phyloP scores from a whole-genome alignment of 2,329 filamentous ascomycete species.

The Colletotrichum incanum region DNA sequence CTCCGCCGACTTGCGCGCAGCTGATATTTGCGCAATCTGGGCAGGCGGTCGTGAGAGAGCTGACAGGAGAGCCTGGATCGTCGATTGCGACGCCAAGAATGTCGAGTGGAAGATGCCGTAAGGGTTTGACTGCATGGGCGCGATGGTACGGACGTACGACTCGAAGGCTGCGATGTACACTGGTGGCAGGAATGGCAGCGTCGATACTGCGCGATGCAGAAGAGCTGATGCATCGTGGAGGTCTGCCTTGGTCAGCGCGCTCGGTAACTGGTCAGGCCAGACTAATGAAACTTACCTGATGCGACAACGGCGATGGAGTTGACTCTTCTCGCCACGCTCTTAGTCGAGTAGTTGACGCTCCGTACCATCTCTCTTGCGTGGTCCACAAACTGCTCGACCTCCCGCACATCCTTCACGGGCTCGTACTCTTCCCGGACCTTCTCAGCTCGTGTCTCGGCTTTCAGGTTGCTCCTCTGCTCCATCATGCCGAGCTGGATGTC shows the following conservation, averaged over 20 bases:
- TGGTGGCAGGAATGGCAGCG: slow-evolving; percentile 77
- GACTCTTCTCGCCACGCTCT: slow-evolving; percentile 84
- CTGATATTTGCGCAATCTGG: slow-evolving; percentile 83
- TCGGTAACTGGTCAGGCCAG: background rate
- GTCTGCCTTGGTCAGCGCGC: slow-evolving; percentile 61
- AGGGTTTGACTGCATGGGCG: slow-evolving; percentile 81
- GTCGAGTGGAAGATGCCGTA: slow-evolving; percentile 81
- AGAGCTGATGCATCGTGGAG: slow-evolving; percentile 76
- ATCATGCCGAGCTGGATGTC: slow-evolving; percentile 94
- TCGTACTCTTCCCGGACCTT: slow-evolving; percentile 91
- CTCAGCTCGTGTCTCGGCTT: slow-evolving; percentile 86
- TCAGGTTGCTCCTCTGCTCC: slow-evolving; percentile 87
- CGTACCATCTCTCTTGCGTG: slow-evolving; percentile 93
- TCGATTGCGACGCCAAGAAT: slow-evolving; percentile 85
- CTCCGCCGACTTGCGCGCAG: slow-evolving; percentile 81
- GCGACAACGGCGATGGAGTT: slow-evolving; percentile 79
- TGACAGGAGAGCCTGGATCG: slow-evolving; percentile 84
- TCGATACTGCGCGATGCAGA: slow-evolving; percentile 66
- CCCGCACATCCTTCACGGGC: slow-evolving; percentile 85
- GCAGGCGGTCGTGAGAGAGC: slow-evolving; percentile 85
- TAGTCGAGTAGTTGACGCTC: slow-evolving; percentile 85
- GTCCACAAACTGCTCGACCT: slow-evolving; percentile 93
- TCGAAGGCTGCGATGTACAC: slow-evolving; percentile 80
- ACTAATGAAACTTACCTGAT: slow-evolving; percentile 63
- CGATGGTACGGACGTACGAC: slow-evolving; percentile 77